Conservation (phyloP, 2,329 filamentous ascomycete genomes). For the Graphilbum fragrans region DNA sequence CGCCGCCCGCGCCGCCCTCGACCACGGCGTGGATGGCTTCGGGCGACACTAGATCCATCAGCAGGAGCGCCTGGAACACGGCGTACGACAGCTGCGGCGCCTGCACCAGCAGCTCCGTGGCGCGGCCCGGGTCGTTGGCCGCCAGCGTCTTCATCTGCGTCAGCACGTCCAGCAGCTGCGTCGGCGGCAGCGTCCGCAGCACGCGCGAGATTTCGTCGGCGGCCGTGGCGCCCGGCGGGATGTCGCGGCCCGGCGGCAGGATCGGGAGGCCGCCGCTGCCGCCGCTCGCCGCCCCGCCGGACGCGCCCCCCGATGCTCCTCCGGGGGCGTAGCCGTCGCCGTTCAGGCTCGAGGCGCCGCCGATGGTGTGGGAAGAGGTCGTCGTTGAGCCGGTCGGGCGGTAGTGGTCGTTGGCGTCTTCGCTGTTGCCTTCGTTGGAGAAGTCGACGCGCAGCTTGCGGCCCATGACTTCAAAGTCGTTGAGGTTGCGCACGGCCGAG, state of each 20-base stretch:
- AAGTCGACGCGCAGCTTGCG: conserved; percentile 92
- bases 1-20: conserved; percentile 1
- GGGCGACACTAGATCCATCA: conserved; percentile 86
- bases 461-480: conserved; percentile 91
- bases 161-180: conserved; percentile 86
- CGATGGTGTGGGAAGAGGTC: conserved; percentile 2
- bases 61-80: conserved; percentile 83
- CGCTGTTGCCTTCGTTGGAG: conserved; percentile 76
- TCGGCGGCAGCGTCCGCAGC: conserved; percentile 71
- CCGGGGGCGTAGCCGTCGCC: background rate
- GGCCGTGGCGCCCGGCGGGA: conserved; percentile 71
- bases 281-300: background rate
- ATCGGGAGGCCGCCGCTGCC: conserved; percentile 47
- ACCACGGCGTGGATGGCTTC: conserved; percentile 72
- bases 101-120: conserved; percentile 74
- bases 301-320: background rate
- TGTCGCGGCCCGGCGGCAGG: conserved; percentile 72
- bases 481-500: conserved; percentile 87
- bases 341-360: background rate
- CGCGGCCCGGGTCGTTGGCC: conserved; percentile 68
- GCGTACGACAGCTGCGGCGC: conserved; percentile 90
- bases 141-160: conserved; percentile 88
- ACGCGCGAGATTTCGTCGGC: conserved; percentile 89
- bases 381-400: background rate
- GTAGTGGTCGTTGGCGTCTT: conserved; percentile 41